Evolutionary conservation across 352 stramenopile species (phyloP), one percentile per base, ranked within the genome.

Genomic region (Globisporangium emineosum): DNA sequence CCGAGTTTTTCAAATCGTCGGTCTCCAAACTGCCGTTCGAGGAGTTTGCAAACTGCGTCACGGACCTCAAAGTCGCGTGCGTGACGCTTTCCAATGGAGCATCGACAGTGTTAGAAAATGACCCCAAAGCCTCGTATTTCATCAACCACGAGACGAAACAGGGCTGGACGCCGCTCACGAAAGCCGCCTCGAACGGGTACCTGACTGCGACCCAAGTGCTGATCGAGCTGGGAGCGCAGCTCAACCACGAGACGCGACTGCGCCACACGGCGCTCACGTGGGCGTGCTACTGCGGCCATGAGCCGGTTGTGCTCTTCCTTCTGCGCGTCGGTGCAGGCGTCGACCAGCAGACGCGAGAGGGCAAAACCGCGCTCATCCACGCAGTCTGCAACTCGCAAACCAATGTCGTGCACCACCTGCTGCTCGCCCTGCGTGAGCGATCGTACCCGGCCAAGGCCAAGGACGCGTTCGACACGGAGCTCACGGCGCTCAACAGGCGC

Each of bases 281-380:
- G 85, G 85, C 85, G 19, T 79, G 75, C 19, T 91, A 84, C 60
- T 91, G 81, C 50, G 85, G 85, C 3, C 83, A 94, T 51, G 84
- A 92, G 52, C 63, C 69, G 2, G 74, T 89, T 4, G 71, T 79
- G 25, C 69, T 92, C 13, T 57, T 73, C 4, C 65, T 94, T 1
- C 67, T 94, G 29, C 79, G 77, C 0, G 8, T 73, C 43, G 60
- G 66, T 1, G 76, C 81, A 8, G 37, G 76, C 30, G 50, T 85
- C 3, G 42, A 73, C 23, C 70, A 78, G 25, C 68, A 64, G 23
- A 92, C 85, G 0, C 60, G 68, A 0, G 85, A 92, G 35, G 75
- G 80, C 5, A 89, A 86, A 65, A 91, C 83, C 0, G 81, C 85
- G 2, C 60, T 94, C 17, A 82, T 90, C 3, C 85, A 94, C 61